These are phyloP conservation scores for Cocos nucifera DNA, from an alignment of 176 grass and related monocot species.

Conservation along the genomic window DNA sequence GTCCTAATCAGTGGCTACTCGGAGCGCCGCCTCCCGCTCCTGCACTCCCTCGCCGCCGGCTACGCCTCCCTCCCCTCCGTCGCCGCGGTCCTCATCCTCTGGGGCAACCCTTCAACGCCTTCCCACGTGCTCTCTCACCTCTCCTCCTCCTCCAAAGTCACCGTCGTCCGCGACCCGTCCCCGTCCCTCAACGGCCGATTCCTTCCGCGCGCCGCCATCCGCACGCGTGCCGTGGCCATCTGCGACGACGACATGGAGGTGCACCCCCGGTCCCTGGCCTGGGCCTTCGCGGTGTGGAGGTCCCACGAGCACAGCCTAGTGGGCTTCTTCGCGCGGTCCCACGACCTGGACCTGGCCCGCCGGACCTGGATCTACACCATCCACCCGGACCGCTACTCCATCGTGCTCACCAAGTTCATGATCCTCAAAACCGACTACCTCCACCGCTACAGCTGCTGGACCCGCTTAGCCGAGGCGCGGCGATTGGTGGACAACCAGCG, in stretches of 20 bases:
- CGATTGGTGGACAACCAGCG: constrained; percentile 48
- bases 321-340: constrained; percentile 73
- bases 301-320: constrained; percentile 21
- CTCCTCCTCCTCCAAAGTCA: constrained; percentile 27
- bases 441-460: constrained; percentile 54
- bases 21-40: constrained; percentile 53
- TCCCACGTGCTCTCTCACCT: constrained; percentile 13
- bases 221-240: constrained; percentile 41
- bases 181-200: constrained; percentile 78
- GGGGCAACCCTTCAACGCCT: constrained; percentile 49
- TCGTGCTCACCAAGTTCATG: constrained; percentile 83
- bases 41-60: constrained; percentile 38
- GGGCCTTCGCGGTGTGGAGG: constrained; percentile 51
- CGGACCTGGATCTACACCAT: constrained; percentile 56
- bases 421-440: constrained; percentile 41
- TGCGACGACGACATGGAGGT: constrained; percentile 60
- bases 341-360: constrained; percentile 54
- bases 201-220: constrained; percentile 52
- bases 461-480: constrained; percentile 42
- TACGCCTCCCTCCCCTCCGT: constrained; percentile 53
- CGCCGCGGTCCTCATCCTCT: constrained; percentile 46
- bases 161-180: constrained; percentile 37
- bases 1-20: constrained; percentile 72
- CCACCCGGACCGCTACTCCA: constrained; percentile 62
- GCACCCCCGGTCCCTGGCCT: constrained; percentile 38